Conservation (phyloP, 2,329 filamentous ascomycete species). For the Colletotrichum sojae region DNA sequence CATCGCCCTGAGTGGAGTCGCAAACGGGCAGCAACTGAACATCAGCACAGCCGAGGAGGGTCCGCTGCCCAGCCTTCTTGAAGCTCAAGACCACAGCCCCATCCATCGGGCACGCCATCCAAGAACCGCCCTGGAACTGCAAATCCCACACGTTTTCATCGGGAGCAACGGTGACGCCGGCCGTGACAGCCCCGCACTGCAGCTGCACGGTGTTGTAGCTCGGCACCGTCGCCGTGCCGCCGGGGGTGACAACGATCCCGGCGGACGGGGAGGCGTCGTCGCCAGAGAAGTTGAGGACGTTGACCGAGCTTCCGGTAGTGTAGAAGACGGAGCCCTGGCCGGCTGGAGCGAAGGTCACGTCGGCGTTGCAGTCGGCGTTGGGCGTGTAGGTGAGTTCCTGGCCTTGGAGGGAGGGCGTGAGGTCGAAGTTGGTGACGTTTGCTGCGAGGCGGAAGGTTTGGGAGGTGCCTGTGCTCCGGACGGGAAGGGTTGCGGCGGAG, state of each 20-base stretch:
- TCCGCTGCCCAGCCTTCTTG: conserved; percentile 16
- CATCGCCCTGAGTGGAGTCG: too few species aligned
- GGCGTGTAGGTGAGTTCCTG: conserved; percentile 17
- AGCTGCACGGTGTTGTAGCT: neutral
- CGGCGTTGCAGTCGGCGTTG: conserved; percentile 7
- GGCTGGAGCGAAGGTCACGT: neutral
- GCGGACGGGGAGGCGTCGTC: conserved; percentile 1
- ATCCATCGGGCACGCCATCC: conserved; percentile 1
- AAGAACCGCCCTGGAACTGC: neutral
- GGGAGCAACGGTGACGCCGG: neutral
- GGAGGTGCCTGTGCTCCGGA: neutral
- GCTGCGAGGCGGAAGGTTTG: conserved; percentile 20
- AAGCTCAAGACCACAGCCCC: neutral
- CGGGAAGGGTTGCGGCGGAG: conserved; percentile 3
- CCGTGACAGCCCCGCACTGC: conserved; percentile 6
- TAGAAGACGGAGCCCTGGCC: conserved; percentile 3
- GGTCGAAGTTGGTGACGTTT: conserved; percentile 14
- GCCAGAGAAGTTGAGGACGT: neutral
- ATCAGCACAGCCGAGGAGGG: conserved; percentile 4
- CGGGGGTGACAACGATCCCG: conserved; percentile 5
- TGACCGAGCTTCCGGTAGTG: conserved; percentile 3
- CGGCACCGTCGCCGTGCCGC: conserved; percentile 9
- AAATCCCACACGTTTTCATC: neutral
- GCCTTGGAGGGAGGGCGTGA: conserved; percentile 23
- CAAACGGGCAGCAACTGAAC: conserved; percentile 13